A percentile compares a stretch with the other conserved stretches of the same genome.
phyloP scores from a whole-genome alignment of 2,329 filamentous ascomycete species.

The Talaromyces funiculosus region DNA sequence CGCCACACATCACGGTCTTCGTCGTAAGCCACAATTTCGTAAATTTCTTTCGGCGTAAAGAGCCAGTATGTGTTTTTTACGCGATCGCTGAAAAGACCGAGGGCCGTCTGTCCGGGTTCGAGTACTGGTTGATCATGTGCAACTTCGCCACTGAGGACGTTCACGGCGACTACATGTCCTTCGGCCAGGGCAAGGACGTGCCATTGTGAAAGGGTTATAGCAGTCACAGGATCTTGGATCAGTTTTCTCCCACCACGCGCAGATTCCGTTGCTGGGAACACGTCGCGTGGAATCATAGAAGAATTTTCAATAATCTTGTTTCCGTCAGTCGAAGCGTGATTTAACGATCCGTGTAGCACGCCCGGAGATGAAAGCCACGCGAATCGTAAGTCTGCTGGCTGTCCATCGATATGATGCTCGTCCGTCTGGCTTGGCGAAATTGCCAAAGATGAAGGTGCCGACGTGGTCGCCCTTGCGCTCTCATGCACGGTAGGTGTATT shows the following conservation, averaged over 20 bases:
- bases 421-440: constrained; percentile 70
- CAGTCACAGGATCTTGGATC: constrained; percentile 66
- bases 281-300: constrained; percentile 67
- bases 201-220: constrained; percentile 85
- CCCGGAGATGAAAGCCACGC: constrained; percentile 88
- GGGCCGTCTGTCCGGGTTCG: constrained; percentile 67
- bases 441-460: constrained; percentile 61
- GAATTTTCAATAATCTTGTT: constrained; percentile 71
- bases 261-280: constrained; percentile 64
- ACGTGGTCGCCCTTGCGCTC: constrained; percentile 54
- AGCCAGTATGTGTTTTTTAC: constrained; percentile 98
- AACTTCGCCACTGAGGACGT: constrained; percentile 76
- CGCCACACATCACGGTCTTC: constrained; percentile 93
- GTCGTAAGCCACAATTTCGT: constrained; percentile 83
- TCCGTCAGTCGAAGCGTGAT: constrained; percentile 62
- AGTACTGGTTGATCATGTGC: constrained; percentile 86
- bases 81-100: constrained; percentile 82
- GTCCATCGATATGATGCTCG: constrained; percentile 48
- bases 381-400: constrained; percentile 55
- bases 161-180: constrained; percentile 74
- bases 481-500: constrained; percentile 77
- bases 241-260: constrained; percentile 59
- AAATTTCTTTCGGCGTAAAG: constrained; percentile 85
- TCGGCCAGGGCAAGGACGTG: constrained; percentile 82
- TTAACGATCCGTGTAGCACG: constrained; percentile 77